Conservation (phyloP, 768 basidiomycete species). For the Vishniacozyma victoriae region DNA sequence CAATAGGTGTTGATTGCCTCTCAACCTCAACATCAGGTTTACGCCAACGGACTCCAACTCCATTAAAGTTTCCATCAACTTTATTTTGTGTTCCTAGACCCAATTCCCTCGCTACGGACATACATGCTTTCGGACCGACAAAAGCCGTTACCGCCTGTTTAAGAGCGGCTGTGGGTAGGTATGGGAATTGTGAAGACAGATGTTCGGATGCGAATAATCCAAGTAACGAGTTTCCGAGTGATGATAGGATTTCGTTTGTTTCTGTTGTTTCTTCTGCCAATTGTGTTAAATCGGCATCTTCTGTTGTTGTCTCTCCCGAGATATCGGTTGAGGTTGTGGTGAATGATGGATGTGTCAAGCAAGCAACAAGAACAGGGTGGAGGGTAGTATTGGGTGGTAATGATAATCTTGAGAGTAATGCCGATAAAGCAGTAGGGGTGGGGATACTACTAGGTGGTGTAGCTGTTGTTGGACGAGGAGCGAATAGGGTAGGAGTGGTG, state of each 20-base stretch:
- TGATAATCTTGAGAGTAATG: conserved; percentile 37
- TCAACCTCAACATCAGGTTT: conserved; percentile 51
- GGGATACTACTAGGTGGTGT: conserved; percentile 4
- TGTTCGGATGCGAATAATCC: conserved; percentile 86
- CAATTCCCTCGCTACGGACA: conserved; percentile 70
- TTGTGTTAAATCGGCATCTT: conserved; percentile 53
- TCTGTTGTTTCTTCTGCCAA: conserved; percentile 4
- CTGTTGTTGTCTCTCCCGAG: neutral
- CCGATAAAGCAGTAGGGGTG: conserved; percentile 33
- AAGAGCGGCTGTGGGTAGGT: conserved; percentile 82
- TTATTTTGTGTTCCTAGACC: conserved; percentile 14
- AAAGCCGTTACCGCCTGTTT: conserved; percentile 89
- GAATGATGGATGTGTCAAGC: conserved; percentile 43
- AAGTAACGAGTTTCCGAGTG: conserved; percentile 78
- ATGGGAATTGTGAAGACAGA: conserved; percentile 71
- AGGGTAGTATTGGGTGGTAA: conserved; percentile 21
- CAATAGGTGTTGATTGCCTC: conserved; percentile 47
- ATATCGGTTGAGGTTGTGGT: neutral
- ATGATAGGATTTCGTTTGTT: conserved; percentile 69
- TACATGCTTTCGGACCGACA: conserved; percentile 77
- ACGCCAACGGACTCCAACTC: conserved; percentile 17
- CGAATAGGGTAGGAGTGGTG: neutral
- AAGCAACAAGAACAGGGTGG: conserved; percentile 25
- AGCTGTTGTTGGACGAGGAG: too few species aligned
- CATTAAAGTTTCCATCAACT: neutral